Evolutionary conservation across 768 basidiomycete species (phyloP).

Genomic region (Tremella mesenterica): DNA sequence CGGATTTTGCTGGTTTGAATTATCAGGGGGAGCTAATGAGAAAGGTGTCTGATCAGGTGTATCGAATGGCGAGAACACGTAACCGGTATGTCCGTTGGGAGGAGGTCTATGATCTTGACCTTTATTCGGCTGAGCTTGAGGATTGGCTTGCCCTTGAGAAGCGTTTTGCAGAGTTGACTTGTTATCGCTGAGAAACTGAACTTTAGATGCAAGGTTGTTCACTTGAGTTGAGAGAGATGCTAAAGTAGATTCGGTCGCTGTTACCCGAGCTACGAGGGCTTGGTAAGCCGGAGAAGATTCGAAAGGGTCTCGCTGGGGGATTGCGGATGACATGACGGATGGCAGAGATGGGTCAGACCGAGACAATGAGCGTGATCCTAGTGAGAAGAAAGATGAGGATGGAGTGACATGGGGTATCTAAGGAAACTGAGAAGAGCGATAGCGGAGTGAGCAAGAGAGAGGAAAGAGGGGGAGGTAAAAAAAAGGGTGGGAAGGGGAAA

Average conservation of each 20-base stretch:
- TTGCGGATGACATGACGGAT: too few relatives aligned
- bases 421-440: too few relatives aligned
- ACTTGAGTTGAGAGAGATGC: slow-evolving; percentile 27
- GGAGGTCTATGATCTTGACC: too few relatives aligned
- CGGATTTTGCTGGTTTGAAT: background rate
- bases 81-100: background rate
- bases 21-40: slow-evolving; percentile 3
- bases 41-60: slow-evolving; percentile 14
- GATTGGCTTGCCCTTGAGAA: background rate
- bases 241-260: slow-evolving; percentile 26
- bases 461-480: too few relatives aligned
- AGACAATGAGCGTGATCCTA: too few relatives aligned
- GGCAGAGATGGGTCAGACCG: too few relatives aligned
- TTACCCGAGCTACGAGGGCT: slow-evolving; percentile 23
- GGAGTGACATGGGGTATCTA: too few relatives aligned
- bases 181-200: slow-evolving; percentile 13
- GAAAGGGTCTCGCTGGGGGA: too few relatives aligned
- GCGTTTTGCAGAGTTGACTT: background rate
- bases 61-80: slow-evolving; percentile 26
- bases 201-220: slow-evolving; percentile 14
- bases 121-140: background rate
- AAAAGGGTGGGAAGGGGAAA: too few relatives aligned
- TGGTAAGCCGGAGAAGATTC: slow-evolving; percentile 29
- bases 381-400: too few relatives aligned
- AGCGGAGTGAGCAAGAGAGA: too few relatives aligned